Evolutionary conservation across 2,329 filamentous ascomycete genomes (phyloP), one percentile per base, ranked within the genome.

Genomic region (Colletotrichum sp.): DNA sequence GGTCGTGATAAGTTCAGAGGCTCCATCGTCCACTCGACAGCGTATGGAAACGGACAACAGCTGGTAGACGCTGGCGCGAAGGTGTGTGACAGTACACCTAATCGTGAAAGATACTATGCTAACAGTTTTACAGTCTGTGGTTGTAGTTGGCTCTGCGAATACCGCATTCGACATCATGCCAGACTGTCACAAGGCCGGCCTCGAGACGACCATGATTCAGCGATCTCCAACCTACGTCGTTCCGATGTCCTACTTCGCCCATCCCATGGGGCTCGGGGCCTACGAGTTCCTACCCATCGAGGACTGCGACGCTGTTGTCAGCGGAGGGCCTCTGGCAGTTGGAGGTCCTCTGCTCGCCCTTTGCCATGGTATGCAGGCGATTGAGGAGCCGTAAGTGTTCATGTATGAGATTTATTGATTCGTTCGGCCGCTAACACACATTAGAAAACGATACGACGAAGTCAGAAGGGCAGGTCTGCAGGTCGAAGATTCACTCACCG

Each of bases 131-230:
- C 30, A 78, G 81, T 80, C 82, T 2, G 83, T 83, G 13, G 60
- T 82, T 13, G 78, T 86, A 9, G 79, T 86, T 36, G 86, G 86
- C 21, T 85, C 86, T 2, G 85, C 84, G n/a, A 87, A 87, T 73
- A 85, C 84, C 3, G 86, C 84, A 8, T 87, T 88, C 66, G 85
- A 87, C 78, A 78, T 86, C 2, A 76, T 84, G 34, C 79, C 81
- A 18, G 83, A 86, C 72, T 85, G 83, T 71, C 74, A 82, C 64
- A 57, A 72, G 2, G 80, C 82, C 3, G 81, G 81, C 3, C 78
- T 85, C 3, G n/a, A 76, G 21, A 82, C 82, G 0, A 86, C 84
- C 26, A 85, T 87, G 79, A 60, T 83, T 3, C 83, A 77, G 13
- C 81, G 85, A 3, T 85, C 84, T 0, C 81, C 82, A 5, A 86